These are phyloP conservation scores for Neonectria faginata DNA, from an alignment of 2,329 filamentous ascomycete genomes.

Conservation along the genomic window DNA sequence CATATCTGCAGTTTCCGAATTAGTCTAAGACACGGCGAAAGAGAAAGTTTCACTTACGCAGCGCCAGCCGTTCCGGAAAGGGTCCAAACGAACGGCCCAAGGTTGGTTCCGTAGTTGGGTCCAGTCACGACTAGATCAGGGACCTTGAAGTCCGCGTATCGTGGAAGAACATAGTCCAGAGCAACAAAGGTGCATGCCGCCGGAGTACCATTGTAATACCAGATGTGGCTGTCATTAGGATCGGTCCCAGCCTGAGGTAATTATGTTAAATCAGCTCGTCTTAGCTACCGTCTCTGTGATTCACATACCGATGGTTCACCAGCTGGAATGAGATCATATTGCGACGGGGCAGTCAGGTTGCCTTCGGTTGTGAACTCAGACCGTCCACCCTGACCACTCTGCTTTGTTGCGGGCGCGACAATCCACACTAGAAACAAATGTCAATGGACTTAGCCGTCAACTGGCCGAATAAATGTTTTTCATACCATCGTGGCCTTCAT, in stretches of 20 bases:
- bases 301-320: constrained; percentile 44
- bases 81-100: constrained; percentile 66
- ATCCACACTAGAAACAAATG: constrained; percentile 41
- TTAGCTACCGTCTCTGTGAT: not conserved
- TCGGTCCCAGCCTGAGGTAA: constrained; percentile 57
- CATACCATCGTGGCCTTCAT: constrained; percentile 45
- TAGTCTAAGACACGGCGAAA: not conserved
- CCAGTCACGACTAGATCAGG: constrained; percentile 67
- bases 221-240: constrained; percentile 64
- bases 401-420: constrained; percentile 47
- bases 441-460: not conserved
- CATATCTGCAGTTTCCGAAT: constrained; percentile 51
- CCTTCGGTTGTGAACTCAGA: constrained; percentile 45
- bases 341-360: constrained; percentile 44
- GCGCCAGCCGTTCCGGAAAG: constrained; percentile 63
- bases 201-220: constrained; percentile 71
- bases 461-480: rapidly evolving
- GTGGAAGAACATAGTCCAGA: constrained; percentile 66
- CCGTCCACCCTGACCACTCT: constrained; percentile 47
- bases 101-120: constrained; percentile 67
- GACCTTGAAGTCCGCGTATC: constrained; percentile 58
- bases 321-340: constrained; percentile 46
- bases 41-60: constrained; percentile 36
- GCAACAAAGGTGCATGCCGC: constrained; percentile 67
- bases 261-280: not conserved